Conservation (phyloP, 169 alveolate species). For the Plasmodium coatneyi region DNA sequence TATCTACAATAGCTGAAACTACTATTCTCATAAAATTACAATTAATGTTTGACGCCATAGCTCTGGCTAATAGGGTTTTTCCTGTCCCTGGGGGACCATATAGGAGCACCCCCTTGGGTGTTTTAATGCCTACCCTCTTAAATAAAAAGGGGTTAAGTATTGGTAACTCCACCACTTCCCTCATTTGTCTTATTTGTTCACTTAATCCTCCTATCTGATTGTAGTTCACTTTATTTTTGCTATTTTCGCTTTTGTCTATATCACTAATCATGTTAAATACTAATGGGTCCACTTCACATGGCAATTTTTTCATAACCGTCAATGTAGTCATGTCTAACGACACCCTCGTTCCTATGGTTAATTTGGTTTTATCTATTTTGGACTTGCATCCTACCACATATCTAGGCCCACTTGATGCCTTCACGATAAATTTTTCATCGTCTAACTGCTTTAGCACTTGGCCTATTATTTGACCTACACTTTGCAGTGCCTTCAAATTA, state of each 20-base stretch:
- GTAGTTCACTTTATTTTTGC: slow-evolving; percentile 75
- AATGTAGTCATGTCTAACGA: slow-evolving; percentile 98
- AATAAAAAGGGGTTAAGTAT: slow-evolving; percentile 97
- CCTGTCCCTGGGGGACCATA: slow-evolving; percentile 99
- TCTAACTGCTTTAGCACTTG: slow-evolving; percentile 95
- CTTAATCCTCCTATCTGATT: slow-evolving; percentile 95
- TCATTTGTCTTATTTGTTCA: slow-evolving; percentile 97
- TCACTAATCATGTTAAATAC: slow-evolving; percentile 98
- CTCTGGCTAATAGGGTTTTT: slow-evolving; percentile 98
- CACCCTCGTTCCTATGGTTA: slow-evolving; percentile 97
- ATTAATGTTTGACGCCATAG: slow-evolving; percentile 98
- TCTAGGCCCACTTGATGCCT: slow-evolving; percentile 97
- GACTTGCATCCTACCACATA: slow-evolving; percentile 97
- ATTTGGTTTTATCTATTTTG: slow-evolving; percentile 91
- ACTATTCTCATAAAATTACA: slow-evolving; percentile 98
- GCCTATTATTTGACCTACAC: slow-evolving; percentile 98
- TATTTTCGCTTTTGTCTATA: slow-evolving; percentile 84
- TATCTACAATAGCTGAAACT: slow-evolving; percentile 99
- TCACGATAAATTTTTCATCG: slow-evolving; percentile 95
- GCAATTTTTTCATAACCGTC: slow-evolving; percentile 97
- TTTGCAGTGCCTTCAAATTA: slow-evolving; percentile 96
- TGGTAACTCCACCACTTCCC: slow-evolving; percentile 99
- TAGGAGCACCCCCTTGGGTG: slow-evolving; percentile 99
- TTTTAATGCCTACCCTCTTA: slow-evolving; percentile 98
- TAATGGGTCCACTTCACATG: slow-evolving; percentile 98